Conservation (phyloP, 371 early-diverging fungal genomes). For the Thermomucor indicae-seudaticae region DNA sequence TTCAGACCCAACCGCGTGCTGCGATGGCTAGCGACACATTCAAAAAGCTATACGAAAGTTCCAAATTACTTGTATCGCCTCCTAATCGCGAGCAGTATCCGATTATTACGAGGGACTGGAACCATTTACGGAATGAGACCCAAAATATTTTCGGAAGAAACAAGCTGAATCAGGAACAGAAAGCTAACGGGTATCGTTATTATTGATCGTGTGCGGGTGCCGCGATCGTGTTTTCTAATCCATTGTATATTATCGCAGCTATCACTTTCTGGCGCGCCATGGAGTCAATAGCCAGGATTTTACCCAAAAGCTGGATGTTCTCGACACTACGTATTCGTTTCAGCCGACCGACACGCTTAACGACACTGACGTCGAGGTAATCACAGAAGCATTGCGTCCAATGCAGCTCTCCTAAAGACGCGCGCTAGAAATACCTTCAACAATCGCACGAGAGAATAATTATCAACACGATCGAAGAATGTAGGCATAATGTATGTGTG, state of each 20-base stretch:
- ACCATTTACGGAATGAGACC: slow-evolving; percentile 9
- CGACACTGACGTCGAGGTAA: slow-evolving; percentile 77
- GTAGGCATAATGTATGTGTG: slow-evolving; percentile 46
- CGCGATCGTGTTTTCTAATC: background rate
- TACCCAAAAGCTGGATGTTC: slow-evolving; percentile 48
- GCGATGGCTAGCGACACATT: slow-evolving; percentile 12
- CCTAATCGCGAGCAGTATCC: slow-evolving; percentile 3
- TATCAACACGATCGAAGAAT: slow-evolving; percentile 68
- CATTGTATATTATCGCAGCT: slow-evolving; percentile 18
- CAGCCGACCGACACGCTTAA: slow-evolving; percentile 59
- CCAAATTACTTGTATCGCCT: slow-evolving; percentile 11
- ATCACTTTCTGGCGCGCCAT: slow-evolving; percentile 62
- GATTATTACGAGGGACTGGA: slow-evolving; percentile 5
- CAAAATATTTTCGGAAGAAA: slow-evolving; percentile 3
- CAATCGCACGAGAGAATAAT: slow-evolving; percentile 75
- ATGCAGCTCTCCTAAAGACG: background rate
- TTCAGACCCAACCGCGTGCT: too few species aligned
- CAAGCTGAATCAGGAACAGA: slow-evolving; percentile 14
- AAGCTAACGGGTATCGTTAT: slow-evolving; percentile 12
- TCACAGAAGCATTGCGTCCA: background rate
- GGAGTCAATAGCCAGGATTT: slow-evolving; percentile 75
- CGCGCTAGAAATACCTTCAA: slow-evolving; percentile 54
- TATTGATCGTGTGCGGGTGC: background rate
- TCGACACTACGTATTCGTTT: slow-evolving; percentile 63
- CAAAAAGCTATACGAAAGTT: slow-evolving; percentile 17